Percentiles rank a stretch among this genome's conserved stretches.
Conservation (phyloP, 257 asterid species). For the Jaltomata sinuosa region DNA sequence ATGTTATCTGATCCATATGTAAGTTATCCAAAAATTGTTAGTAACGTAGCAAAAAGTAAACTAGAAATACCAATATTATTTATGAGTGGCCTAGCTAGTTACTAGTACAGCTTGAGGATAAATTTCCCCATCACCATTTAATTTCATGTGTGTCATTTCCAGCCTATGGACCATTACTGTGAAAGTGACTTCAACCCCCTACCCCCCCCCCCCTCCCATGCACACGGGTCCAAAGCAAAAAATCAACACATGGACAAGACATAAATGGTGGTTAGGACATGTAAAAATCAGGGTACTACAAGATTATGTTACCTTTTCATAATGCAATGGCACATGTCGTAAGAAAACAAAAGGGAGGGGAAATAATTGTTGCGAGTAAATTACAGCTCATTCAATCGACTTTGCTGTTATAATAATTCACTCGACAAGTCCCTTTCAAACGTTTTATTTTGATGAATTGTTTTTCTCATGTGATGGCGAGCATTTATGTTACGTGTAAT, state of each 20-base stretch:
- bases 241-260: not conserved
- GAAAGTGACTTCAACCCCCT: not conserved
- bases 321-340: not conserved
- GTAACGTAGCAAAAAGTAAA: not conserved
- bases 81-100: not conserved
- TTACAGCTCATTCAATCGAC: not conserved
- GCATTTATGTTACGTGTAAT: no score
- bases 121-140: slow-evolving; percentile 6
- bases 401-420: not conserved
- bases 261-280: not conserved
- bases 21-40: not conserved
- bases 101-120: slow-evolving; percentile 3
- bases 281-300: not conserved
- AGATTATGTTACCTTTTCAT: not conserved
- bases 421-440: not conserved
- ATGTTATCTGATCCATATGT: not conserved
- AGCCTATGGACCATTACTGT: not conserved
- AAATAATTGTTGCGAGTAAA: not conserved
- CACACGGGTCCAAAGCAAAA: not conserved
- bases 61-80: not conserved
- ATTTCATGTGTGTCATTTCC: not conserved
- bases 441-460: not conserved
- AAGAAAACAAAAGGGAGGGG: not conserved
- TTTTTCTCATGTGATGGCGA: not conserved
- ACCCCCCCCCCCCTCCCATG: no score